phyloP scores from a whole-genome alignment of 495 filamentous ascomycete species.

The Parmelia sp. region DNA sequence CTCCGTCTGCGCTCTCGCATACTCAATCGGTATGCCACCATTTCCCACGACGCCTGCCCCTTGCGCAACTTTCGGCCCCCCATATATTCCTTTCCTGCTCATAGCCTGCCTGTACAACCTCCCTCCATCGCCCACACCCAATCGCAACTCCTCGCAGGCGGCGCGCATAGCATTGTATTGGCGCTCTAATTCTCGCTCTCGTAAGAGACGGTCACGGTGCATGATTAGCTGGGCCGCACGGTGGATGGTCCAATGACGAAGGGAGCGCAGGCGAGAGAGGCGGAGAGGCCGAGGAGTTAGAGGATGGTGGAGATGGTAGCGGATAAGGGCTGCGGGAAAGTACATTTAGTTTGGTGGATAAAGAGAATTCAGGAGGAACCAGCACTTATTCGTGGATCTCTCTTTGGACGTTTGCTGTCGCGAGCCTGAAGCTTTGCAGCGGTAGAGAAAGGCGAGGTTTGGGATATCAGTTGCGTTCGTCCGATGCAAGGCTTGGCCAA shows the following conservation, averaged over 20 bases:
- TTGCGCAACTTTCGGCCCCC: constrained; percentile 25
- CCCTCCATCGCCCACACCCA: constrained; percentile 63
- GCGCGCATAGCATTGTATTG: constrained; percentile 72
- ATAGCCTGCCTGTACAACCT: constrained; percentile 77
- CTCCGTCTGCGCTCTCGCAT: constrained; percentile 76
- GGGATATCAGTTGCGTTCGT: neutral
- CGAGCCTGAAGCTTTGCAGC: constrained; percentile 32
- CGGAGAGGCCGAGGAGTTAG: constrained; percentile 70
- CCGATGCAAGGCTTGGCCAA: neutral
- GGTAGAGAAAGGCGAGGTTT: constrained; percentile 38
- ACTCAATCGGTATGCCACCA: constrained; percentile 73
- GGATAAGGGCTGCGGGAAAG: constrained; percentile 46
- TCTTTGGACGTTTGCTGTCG: constrained; percentile 24
- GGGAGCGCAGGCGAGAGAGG: constrained; percentile 76
- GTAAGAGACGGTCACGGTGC: constrained; percentile 51
- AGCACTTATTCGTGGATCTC: constrained; percentile 46
- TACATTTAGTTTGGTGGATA: constrained; percentile 1
- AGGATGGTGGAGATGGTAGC: constrained; percentile 60
- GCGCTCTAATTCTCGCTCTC: constrained; percentile 59
- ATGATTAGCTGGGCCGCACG: constrained; percentile 80
- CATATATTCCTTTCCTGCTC: constrained; percentile 74
- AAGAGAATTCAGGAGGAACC: constrained; percentile 21
- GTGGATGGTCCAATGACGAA: constrained; percentile 99
- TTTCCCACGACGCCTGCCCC: constrained; percentile 17
- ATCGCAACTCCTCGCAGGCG: constrained; percentile 76